A percentile compares a stretch with the other conserved stretches of the same genome.
These are phyloP conservation scores for Acanthamoeba lenticulata DNA, from an alignment of 208 protist genomes.

Conservation along the genomic window DNA sequence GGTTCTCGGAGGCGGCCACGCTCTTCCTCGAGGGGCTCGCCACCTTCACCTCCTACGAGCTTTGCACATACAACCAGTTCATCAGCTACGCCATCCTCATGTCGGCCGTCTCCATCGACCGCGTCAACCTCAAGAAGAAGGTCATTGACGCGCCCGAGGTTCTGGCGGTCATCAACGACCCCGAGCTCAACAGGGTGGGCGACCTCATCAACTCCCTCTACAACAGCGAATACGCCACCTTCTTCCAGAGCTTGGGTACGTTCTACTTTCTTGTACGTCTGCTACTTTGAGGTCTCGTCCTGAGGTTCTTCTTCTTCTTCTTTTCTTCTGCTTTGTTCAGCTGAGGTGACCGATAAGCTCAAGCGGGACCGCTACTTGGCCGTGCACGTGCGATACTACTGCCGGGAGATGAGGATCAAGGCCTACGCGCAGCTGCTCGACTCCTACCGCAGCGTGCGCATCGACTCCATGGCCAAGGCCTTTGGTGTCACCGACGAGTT, in stretches of 20 bases:
- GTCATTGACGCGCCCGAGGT: slow-evolving; percentile 89
- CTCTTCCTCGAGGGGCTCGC: slow-evolving; percentile 96
- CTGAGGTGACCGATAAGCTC: slow-evolving; percentile 92
- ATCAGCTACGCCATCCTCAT: slow-evolving; percentile 95
- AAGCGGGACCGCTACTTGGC: slow-evolving; percentile 93
- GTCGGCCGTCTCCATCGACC: slow-evolving; percentile 90
- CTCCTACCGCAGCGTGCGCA: slow-evolving; percentile 96
- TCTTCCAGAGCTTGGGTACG: slow-evolving; percentile 92
- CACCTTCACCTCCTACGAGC: slow-evolving; percentile 95
- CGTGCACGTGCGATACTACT: slow-evolving; percentile 95
- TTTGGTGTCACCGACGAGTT: slow-evolving; percentile 94
- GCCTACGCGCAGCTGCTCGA: slow-evolving; percentile 99
- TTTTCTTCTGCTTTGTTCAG: slow-evolving; percentile 67
- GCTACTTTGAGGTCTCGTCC: background rate
- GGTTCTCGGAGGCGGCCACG: slow-evolving; percentile 94
- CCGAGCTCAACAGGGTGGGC: slow-evolving; percentile 91
- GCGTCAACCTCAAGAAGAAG: slow-evolving; percentile 88
- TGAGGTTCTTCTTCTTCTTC: background rate
- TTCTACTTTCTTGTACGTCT: too few relatives aligned
- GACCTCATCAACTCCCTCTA: slow-evolving; percentile 93
- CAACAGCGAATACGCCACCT: slow-evolving; percentile 95
- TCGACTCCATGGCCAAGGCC: slow-evolving; percentile 94
- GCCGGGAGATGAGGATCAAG: slow-evolving; percentile 96
- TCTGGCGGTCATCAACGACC: slow-evolving; percentile 87
- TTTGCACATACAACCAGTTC: slow-evolving; percentile 77